Percentiles rank a stretch among this genome's conserved stretches.
These are phyloP conservation scores for Russula olivacea DNA, from an alignment of 768 basidiomycete species.

Conservation along the genomic window DNA sequence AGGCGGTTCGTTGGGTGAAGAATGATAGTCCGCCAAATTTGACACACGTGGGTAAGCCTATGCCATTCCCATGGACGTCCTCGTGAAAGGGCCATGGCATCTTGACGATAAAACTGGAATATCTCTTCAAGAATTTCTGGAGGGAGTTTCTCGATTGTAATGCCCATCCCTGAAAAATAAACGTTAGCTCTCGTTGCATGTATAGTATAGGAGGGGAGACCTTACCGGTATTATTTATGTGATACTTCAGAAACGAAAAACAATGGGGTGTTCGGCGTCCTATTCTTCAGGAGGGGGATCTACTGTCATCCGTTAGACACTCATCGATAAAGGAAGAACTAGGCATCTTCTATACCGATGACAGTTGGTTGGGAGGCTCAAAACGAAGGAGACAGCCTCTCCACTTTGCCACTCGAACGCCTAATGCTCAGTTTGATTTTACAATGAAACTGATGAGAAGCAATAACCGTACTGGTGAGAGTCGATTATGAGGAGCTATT, in stretches of 20 bases:
- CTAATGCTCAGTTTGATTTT: not conserved
- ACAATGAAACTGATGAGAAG: not conserved
- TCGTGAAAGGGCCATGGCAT: not conserved
- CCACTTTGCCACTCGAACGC: not conserved
- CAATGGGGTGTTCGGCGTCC: not conserved
- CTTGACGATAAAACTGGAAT: not conserved
- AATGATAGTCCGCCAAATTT: not conserved
- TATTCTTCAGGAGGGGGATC: not conserved
- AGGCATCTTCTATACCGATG: not conserved
- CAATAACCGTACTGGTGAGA: not conserved
- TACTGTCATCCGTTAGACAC: not conserved
- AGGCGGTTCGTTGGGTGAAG: not conserved
- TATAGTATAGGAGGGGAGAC: not conserved
- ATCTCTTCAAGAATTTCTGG: not conserved
- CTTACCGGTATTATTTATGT: not conserved
- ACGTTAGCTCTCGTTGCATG: not conserved
- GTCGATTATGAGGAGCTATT: not conserved
- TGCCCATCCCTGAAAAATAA: not conserved
- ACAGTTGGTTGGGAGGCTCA: no score
- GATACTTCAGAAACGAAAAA: not conserved
- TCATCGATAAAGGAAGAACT: not conserved
- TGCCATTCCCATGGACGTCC: conserved; percentile 12
- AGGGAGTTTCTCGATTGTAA: not conserved
- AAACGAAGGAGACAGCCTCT: not conserved
- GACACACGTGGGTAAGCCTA: conserved; percentile 2